phyloP scores from a whole-genome alignment of 306 rosid genomes.

The Ammopiptanthus mongolicus region DNA sequence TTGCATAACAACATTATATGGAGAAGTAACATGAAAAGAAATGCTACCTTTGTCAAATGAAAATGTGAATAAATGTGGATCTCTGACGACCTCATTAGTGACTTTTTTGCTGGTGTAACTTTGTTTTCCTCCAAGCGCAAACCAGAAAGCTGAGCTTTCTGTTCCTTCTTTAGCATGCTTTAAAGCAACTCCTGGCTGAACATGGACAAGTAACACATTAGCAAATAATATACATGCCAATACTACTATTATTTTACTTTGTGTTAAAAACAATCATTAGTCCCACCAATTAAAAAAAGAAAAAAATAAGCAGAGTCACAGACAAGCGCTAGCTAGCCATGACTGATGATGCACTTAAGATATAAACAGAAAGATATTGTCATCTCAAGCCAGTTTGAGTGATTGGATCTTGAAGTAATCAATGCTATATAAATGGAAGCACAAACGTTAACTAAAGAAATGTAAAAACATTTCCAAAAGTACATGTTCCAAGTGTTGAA shows the following conservation, averaged over 20 bases:
- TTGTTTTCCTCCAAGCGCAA: slow-evolving; percentile 89
- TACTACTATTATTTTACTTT: not conserved
- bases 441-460: not conserved
- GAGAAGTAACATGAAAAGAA: slow-evolving; percentile 4
- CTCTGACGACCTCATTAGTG: slow-evolving; percentile 58
- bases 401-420: slow-evolving; percentile 5
- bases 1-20: not conserved
- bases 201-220: slow-evolving; percentile 18
- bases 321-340: not conserved
- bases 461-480: too few species aligned
- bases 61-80: slow-evolving; percentile 74
- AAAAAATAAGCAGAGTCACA: not conserved
- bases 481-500: too few species aligned
- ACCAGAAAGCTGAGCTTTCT: slow-evolving; percentile 92
- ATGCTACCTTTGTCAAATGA: slow-evolving; percentile 64
- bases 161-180: slow-evolving; percentile 94
- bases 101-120: slow-evolving; percentile 61
- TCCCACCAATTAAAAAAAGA: not conserved
- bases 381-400: slow-evolving; percentile 3
- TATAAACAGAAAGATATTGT: not conserved
- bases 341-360: not conserved
- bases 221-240: slow-evolving; percentile 11
- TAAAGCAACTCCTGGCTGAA: slow-evolving; percentile 84
- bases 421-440: not conserved
- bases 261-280: not conserved